A percentile compares a stretch with the other conserved stretches of the same genome.
These are phyloP conservation scores for Ophiostoma ulmi DNA, from an alignment of 2,329 filamentous ascomycete genomes.

Conservation along the genomic window DNA sequence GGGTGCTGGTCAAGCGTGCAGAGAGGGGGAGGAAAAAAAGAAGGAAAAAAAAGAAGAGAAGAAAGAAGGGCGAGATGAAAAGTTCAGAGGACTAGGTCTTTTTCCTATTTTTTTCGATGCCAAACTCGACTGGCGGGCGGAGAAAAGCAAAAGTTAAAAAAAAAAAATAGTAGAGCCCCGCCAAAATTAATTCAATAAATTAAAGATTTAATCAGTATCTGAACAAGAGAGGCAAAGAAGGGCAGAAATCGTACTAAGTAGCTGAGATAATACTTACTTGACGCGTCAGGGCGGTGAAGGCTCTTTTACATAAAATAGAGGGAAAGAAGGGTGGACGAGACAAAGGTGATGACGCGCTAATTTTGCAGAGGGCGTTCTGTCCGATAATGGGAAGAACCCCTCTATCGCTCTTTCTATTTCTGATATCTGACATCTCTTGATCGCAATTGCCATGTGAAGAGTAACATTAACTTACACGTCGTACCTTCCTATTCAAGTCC, in stretches of 20 bases:
- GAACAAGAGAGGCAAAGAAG: background rate
- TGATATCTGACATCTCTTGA: background rate
- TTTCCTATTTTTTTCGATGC: constrained; percentile 8
- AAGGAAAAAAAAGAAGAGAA: constrained; percentile 8
- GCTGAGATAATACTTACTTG: background rate
- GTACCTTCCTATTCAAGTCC: background rate
- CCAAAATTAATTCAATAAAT: constrained; percentile 3
- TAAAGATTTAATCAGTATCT: background rate
- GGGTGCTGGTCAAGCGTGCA: constrained; percentile 21
- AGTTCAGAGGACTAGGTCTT: constrained; percentile 14
- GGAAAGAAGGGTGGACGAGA: background rate
- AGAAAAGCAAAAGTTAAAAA: background rate
- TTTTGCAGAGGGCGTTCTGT: background rate
- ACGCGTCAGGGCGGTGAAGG: constrained; percentile 8
- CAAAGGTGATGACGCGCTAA: constrained; percentile 13
- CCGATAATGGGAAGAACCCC: background rate
- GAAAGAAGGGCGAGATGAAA: constrained; percentile 16
- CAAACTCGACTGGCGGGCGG: constrained; percentile 10
- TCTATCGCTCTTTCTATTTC: background rate
- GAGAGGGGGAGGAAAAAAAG: constrained; percentile 18
- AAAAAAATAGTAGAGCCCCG: constrained; percentile 1
- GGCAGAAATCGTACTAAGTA: background rate
- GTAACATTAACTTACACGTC: background rate
- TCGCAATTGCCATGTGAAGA: background rate
- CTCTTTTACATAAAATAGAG: background rate